Base-by-base conservation (phyloP, 768 basidiomycete genomes). In the Termitomyces bulborhizus region DNA sequence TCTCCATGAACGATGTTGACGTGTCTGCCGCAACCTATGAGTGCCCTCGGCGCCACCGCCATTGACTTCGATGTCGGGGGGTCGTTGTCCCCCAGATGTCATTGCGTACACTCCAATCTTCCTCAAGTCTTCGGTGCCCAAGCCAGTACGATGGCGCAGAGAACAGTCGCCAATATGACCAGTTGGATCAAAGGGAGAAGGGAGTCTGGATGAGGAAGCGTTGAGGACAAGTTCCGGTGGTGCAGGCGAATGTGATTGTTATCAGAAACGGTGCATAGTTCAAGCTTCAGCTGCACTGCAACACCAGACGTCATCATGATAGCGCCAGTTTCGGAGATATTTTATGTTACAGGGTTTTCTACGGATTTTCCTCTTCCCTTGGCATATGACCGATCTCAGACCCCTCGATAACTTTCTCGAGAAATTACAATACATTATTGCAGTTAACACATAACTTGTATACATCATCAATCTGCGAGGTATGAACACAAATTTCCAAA, bases 91-190 rank as follows among this genome's bases (percentile, higher is more conserved):
- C 7, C 72, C 74, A 6, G 69, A 81, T 58, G 69, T 68, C 27
- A 81, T 83, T 50, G 80, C 79, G 0, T 80, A 21, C 1, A 61
- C 62, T 79, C 80, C 7, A 81, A 79, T 59, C 56, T 82, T 21
- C 73, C 75, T 57, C 71, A 82, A 54, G 66, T 81, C 34, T 76
- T 79, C 42, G 74, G 74, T 0, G 54, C 51, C 24, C 50, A 68
- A 24, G 71, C 71, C 0, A 65, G 60, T 44, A 59, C 67, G 1
- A 66, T 66, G 18, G 73, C 70, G 6, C 56, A 63, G 13, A 69
- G 67, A 42, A 79, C 81, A 51, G 65, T 63, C 36, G 67, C 67
- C 4, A 75, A 73, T n/a, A 55, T 80, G 1, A 57, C 68, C 0
- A 42, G 63, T 0, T 82, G 77, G 76, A 80, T 80, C 0, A 56